Evolutionary conservation across 495 filamentous ascomycete species (phyloP).

Genomic region (Pyronema omphalodes): DNA sequence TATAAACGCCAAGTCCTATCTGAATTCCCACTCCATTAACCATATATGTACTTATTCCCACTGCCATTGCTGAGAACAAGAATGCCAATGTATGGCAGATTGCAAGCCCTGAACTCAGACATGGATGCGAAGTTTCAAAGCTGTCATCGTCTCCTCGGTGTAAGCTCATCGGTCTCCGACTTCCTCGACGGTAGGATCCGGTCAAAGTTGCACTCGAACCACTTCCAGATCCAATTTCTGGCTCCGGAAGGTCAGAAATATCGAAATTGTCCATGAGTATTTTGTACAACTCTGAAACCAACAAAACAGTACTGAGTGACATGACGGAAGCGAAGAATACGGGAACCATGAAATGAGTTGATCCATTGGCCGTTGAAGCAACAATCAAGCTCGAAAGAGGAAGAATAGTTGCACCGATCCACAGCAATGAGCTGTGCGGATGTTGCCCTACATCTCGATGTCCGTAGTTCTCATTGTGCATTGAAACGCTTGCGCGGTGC

Average conservation of each 20-base stretch:
- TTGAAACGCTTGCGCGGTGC: constrained; percentile 26
- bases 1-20: constrained; percentile 13
- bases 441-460: constrained; percentile 45
- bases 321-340: constrained; percentile 47
- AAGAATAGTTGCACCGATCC: constrained; percentile 36
- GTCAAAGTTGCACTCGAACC: constrained; percentile 34
- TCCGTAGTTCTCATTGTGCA: constrained; percentile 43
- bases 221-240: constrained; percentile 18
- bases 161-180: constrained; percentile 47
- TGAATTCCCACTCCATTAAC: constrained; percentile 9
- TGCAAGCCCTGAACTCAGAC: constrained; percentile 52
- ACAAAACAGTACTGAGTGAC: constrained; percentile 49
- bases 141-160: constrained; percentile 26
- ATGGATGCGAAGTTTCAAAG: constrained; percentile 29
- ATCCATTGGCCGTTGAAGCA: constrained; percentile 42
- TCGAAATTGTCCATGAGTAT: constrained; percentile 69
- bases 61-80: constrained; percentile 43
- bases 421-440: constrained; percentile 45
- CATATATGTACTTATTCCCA: constrained; percentile 37
- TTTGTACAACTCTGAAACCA: constrained; percentile 56
- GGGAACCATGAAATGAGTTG: constrained; percentile 40
- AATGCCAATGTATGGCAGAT: constrained; percentile 48
- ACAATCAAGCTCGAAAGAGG: constrained; percentile 47
- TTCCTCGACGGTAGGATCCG: constrained; percentile 28
- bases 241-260: constrained; percentile 43